Percentiles rank a stretch among this genome's conserved stretches.
Conservation (phyloP, 2,329 filamentous ascomycete species). For the Penicillium crustosum region DNA sequence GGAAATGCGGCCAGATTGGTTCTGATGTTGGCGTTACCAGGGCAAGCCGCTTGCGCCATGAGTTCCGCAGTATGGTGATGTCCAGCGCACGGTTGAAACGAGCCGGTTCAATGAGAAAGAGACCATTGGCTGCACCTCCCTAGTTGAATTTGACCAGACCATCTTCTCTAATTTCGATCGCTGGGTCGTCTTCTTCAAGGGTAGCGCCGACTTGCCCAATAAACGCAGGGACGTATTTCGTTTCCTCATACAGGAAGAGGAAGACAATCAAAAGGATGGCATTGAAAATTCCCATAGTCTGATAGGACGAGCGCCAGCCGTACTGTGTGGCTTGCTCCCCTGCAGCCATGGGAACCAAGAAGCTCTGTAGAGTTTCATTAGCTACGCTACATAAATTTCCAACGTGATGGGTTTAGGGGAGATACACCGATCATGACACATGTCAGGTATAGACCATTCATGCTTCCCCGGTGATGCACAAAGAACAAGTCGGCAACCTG, state of each 20-base stretch:
- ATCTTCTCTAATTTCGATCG: background rate
- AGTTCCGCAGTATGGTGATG: constrained; percentile 25
- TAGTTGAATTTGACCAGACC: constrained; percentile 3
- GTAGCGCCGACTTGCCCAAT: background rate
- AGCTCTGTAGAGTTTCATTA: constrained; percentile 22
- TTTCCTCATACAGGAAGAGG: constrained; percentile 40
- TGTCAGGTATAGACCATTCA: constrained; percentile 53
- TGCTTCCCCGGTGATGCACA: constrained; percentile 51
- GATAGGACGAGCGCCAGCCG: constrained; percentile 40
- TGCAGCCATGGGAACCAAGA: constrained; percentile 37
- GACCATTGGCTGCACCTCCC: constrained; percentile 8
- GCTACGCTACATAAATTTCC: background rate
- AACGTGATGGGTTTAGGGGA: constrained; percentile 20
- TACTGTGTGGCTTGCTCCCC: constrained; percentile 35
- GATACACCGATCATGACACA: constrained; percentile 40
- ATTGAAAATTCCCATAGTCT: constrained; percentile 37
- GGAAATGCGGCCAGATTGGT: constrained; percentile 33
- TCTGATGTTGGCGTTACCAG: constrained; percentile 27
- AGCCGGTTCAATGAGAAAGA: constrained; percentile 7
- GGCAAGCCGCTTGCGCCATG: constrained; percentile 29
- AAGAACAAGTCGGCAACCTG: constrained; percentile 52
- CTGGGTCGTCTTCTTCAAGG: constrained; percentile 1
- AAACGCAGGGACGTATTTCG: constrained; percentile 31
- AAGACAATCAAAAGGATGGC: constrained; percentile 31
- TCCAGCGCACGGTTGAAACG: constrained; percentile 27